Conservation (phyloP, 2,329 filamentous ascomycete species). For the Bretziella fagacearum region DNA sequence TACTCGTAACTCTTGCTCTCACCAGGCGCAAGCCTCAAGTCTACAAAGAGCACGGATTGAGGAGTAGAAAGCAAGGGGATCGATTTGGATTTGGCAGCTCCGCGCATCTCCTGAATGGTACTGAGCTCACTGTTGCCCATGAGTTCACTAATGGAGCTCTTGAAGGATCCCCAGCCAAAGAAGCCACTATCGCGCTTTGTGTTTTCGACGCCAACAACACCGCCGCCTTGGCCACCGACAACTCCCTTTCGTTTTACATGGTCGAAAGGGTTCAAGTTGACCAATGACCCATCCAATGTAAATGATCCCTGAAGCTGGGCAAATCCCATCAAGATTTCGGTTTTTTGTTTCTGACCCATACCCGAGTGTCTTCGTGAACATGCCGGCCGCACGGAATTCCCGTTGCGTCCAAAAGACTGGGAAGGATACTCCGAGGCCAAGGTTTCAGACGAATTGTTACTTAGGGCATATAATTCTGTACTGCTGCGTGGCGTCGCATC, state of each 20-base stretch:
- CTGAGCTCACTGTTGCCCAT: slow-evolving; percentile 77
- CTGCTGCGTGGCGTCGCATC: slow-evolving; percentile 69
- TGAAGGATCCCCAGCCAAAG: slow-evolving; percentile 72
- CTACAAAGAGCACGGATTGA: slow-evolving; percentile 90
- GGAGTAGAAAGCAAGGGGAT: slow-evolving; percentile 88
- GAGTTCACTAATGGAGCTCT: slow-evolving; percentile 73
- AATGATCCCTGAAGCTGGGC: slow-evolving; percentile 89
- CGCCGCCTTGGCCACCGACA: slow-evolving; percentile 70
- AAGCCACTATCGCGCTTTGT: slow-evolving; percentile 61
- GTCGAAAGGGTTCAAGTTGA: slow-evolving; percentile 81
- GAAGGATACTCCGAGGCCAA: slow-evolving; percentile 73
- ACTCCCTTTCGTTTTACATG: slow-evolving; percentile 91
- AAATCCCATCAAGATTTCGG: slow-evolving; percentile 91
- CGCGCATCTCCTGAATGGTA: slow-evolving; percentile 90
- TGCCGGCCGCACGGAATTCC: slow-evolving; percentile 22
- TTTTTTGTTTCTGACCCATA: slow-evolving; percentile 30
- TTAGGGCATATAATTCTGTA: slow-evolving; percentile 84
- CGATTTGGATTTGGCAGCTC: slow-evolving; percentile 66
- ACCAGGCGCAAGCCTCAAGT: slow-evolving; percentile 70
- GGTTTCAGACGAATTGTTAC: slow-evolving; percentile 90
- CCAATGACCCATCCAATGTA: slow-evolving; percentile 73
- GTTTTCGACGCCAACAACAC: slow-evolving; percentile 65
- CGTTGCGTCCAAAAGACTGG: slow-evolving; percentile 23
- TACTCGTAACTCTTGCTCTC: slow-evolving; percentile 83
- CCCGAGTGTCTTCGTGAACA: slow-evolving; percentile 31